Evolutionary conservation across 2,329 filamentous ascomycete genomes (phyloP).

Genomic region (Parastagonospora nodorum): DNA sequence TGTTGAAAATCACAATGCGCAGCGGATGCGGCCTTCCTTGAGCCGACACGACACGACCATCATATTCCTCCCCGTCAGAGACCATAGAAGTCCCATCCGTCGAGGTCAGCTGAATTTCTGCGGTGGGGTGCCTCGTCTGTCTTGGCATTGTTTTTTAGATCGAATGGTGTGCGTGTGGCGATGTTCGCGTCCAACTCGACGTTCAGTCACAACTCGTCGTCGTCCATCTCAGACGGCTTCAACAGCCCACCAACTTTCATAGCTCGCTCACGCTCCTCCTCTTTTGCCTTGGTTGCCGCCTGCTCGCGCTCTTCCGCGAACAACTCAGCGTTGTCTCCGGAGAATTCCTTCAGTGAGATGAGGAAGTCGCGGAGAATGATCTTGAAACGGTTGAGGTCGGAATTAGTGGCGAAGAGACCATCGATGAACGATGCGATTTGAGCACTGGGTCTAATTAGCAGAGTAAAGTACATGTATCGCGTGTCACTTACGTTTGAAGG

Average conservation of each 20-base stretch:
- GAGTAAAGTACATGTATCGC: not conserved
- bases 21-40: slow-evolving; percentile 14
- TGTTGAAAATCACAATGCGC: slow-evolving; percentile 14
- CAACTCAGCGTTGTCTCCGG: slow-evolving; percentile 91
- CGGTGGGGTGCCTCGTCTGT: slow-evolving; percentile 15
- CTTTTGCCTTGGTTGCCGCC: slow-evolving; percentile 81
- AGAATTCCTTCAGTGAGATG: slow-evolving; percentile 95
- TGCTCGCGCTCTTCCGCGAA: slow-evolving; percentile 95
- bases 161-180: slow-evolving; percentile 47
- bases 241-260: slow-evolving; percentile 95
- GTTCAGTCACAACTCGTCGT: slow-evolving; percentile 79
- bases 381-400: slow-evolving; percentile 92
- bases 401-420: slow-evolving; percentile 84
- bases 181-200: slow-evolving; percentile 46
- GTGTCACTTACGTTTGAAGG: slow-evolving; percentile 74
- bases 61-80: slow-evolving; percentile 38
- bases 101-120: slow-evolving; percentile 46
- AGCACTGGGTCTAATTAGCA: slow-evolving; percentile 58
- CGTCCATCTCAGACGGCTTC: slow-evolving; percentile 95
- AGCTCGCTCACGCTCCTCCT: slow-evolving; percentile 85
- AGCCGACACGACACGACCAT: slow-evolving; percentile 11
- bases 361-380: slow-evolving; percentile 95
- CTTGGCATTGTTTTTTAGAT: slow-evolving; percentile 15
- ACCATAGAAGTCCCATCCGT: slow-evolving; percentile 71
- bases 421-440: slow-evolving; percentile 93